Percentiles rank a stretch among this genome's conserved stretches.
These are phyloP conservation scores for Casuarina cunninghamiana DNA, from an alignment of 306 rosid genomes.

Conservation along the genomic window DNA sequence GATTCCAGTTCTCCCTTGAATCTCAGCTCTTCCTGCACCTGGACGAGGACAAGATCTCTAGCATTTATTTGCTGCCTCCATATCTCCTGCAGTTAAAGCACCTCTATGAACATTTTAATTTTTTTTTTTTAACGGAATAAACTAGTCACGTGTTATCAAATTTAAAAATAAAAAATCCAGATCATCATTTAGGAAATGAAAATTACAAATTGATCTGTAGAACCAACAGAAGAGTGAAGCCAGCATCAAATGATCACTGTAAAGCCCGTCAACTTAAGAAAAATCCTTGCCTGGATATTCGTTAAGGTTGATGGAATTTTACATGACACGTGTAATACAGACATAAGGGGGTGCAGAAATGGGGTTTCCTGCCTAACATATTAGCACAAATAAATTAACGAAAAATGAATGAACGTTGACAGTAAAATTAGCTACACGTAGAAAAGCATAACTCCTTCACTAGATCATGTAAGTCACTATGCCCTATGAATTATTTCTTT, in stretches of 20 bases:
- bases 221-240: background rate
- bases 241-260: background rate
- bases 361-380: background rate
- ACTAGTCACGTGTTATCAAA: background rate
- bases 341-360: background rate
- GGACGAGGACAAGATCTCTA: background rate
- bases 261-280: background rate
- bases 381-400: background rate
- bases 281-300: background rate
- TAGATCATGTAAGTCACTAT: background rate
- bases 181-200: background rate
- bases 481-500: background rate
- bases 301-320: background rate
- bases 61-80: background rate
- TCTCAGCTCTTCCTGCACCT: conserved; percentile 8
- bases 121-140: background rate
- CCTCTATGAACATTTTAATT: background rate
- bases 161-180: background rate
- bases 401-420: background rate
- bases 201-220: background rate
- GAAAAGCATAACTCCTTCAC: background rate
- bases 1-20: background rate
- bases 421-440: background rate
- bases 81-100: background rate
- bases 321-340: background rate